Evolutionary conservation across 768 basidiomycete species (phyloP), one percentile per base, ranked within the genome.

Genomic region (Lactarius psammicola): DNA sequence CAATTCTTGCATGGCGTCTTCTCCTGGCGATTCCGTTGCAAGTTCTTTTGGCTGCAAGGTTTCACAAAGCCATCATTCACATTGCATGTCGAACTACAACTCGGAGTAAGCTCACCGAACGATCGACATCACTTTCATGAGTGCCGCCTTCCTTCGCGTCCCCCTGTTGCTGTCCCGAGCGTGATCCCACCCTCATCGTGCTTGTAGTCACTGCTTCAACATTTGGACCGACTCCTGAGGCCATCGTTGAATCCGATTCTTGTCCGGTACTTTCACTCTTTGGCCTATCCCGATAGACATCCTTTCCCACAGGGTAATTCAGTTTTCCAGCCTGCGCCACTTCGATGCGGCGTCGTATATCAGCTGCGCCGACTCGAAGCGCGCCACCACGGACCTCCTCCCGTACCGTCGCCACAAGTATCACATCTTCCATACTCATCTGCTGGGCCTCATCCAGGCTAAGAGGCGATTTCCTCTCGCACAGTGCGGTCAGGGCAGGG

Each of bases 351-450:
- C 23, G 1, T 4, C 17, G 36, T 9, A 40, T 31, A 28, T 26
- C 26, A 40, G 56, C 46, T 8, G 5, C 26, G 23, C 20, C 33
- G 10, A 49, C 13, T 31, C 18, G 26, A 30, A 34, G 18, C 9
- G 51, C 15, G 31, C 34, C 38, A 57, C 18, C 23, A 26, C 26
- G 63, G 40, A 64, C 57, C 30, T 34, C 56, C 53, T 66, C 65
- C 5, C 65, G 60, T 13, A 66, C 34, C 5, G 13, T 34, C 1
- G 30, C 28, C 3, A 66, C 42, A 0, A 66, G 11, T 8, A 49
- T 7, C 11, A 49, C 44, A 34, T 66, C 65, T 11, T 66, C 54
- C 13, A 59, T 17, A 13, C 10, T 38, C 40, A 66, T 33, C 4
- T 53, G 53, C 20, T 42, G 60, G 13, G 26, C 42, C 33, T 66